phyloP scores from a whole-genome alignment of 208 protist genomes.

The Acanthamoeba royreba region DNA sequence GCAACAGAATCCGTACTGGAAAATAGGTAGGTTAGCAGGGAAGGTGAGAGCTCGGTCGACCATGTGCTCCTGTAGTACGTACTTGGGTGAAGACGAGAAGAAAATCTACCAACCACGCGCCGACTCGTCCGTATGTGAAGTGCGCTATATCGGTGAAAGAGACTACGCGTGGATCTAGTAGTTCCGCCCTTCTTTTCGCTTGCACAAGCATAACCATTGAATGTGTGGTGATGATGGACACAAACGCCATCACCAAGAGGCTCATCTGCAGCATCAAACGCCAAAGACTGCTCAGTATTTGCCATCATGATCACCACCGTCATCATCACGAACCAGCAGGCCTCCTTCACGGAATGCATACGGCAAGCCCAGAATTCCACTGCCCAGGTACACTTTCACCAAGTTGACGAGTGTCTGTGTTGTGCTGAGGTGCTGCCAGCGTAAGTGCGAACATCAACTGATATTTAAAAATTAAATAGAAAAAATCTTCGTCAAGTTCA shows the following conservation, averaged over 20 bases:
- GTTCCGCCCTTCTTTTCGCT: background rate
- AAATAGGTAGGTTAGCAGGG: too few relatives aligned
- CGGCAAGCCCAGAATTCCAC: conserved; percentile 36
- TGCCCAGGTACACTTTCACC: conserved; percentile 40
- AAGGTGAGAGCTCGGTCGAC: too few relatives aligned
- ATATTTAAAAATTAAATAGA: background rate
- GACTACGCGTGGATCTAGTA: background rate
- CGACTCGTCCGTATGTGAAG: background rate
- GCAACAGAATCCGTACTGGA: conserved; percentile 46
- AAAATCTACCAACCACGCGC: background rate
- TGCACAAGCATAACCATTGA: conserved; percentile 35
- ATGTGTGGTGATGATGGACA: conserved; percentile 37
- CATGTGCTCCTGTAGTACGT: background rate
- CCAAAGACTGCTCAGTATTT: background rate
- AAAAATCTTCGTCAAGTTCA: too few relatives aligned
- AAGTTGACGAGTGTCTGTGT: conserved; percentile 40
- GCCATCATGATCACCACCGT: background rate
- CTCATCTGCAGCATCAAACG: background rate
- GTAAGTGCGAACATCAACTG: background rate
- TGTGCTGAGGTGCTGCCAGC: background rate
- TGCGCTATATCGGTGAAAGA: conserved; percentile 35
- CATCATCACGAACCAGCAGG: background rate
- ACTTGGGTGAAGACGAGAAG: conserved; percentile 45
- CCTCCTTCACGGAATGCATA: conserved; percentile 50
- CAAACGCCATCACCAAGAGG: conserved; percentile 21